Conservation (phyloP, 108 stramenopile species). For the Nitzschia palea region DNA sequence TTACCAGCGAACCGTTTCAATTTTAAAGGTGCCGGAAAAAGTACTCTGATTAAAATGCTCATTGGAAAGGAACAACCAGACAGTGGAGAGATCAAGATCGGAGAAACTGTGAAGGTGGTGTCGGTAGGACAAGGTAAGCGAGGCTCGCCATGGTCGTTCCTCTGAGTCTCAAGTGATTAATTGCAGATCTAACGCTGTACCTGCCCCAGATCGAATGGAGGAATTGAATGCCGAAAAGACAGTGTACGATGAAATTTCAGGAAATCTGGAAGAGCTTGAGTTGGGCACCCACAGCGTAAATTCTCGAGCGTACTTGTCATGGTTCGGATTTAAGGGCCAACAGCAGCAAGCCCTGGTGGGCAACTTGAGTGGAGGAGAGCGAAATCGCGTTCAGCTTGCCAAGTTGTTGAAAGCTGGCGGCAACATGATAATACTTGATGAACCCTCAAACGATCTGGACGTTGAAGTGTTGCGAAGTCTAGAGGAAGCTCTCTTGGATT, state of each 20-base stretch:
- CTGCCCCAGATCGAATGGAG: conserved; percentile 82
- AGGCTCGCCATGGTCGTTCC: too few relatives aligned
- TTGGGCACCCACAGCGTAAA: conserved; percentile 78
- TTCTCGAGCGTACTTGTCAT: conserved; percentile 84
- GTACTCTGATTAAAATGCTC: conserved; percentile 90
- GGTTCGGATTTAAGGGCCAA: conserved; percentile 92
- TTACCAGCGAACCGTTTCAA: background rate
- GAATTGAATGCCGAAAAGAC: conserved; percentile 82
- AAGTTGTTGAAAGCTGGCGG: conserved; percentile 85
- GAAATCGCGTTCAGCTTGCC: conserved; percentile 93
- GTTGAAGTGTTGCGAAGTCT: conserved; percentile 68
- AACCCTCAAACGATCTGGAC: conserved; percentile 95
- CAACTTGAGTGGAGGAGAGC: conserved; percentile 90
- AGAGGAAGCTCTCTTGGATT: conserved; percentile 91
- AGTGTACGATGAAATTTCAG: conserved; percentile 88
- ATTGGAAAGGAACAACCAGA: conserved; percentile 83
- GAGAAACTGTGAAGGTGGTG: conserved; percentile 87
- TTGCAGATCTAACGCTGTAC: too few relatives aligned
- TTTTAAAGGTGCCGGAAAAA: conserved; percentile 63
- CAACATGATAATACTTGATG: conserved; percentile 68
- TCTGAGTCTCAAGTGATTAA: too few relatives aligned
- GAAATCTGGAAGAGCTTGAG: conserved; percentile 82
- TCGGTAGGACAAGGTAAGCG: conserved; percentile 78
- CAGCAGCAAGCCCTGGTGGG: conserved; percentile 85
- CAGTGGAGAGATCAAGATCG: conserved; percentile 74